Percentiles rank a stretch among this genome's conserved stretches.
Evolutionary conservation across 2,329 filamentous ascomycete species (phyloP).

Genomic region (Epichloe typhina): DNA sequence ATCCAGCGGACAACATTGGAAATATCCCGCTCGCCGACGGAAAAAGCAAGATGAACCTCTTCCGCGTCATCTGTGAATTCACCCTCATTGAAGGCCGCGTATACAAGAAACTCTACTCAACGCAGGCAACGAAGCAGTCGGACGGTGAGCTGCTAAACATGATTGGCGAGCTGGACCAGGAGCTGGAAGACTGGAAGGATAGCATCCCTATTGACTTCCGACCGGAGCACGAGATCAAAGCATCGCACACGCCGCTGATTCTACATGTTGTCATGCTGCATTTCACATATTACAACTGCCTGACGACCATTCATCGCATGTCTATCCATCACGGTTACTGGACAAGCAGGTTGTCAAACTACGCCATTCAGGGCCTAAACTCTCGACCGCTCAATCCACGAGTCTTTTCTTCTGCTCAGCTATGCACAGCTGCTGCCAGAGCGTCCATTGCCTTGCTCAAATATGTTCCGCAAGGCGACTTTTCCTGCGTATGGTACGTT

Average conservation of each 20-base stretch:
- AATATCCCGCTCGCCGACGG: conserved; percentile 85
- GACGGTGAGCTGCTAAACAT: conserved; percentile 89
- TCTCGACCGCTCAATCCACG: conserved; percentile 81
- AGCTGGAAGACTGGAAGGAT: conserved; percentile 93
- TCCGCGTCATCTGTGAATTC: conserved; percentile 85
- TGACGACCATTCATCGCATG: conserved; percentile 98
- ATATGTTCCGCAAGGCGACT: conserved; percentile 91
- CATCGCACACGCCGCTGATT: conserved; percentile 83
- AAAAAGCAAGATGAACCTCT: conserved; percentile 87
- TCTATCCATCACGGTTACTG: conserved; percentile 96
- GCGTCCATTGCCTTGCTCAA: conserved; percentile 90
- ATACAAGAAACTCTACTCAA: conserved; percentile 86
- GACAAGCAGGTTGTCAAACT: conserved; percentile 90
- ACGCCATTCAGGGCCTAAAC: conserved; percentile 88
- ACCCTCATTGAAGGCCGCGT: conserved; percentile 86
- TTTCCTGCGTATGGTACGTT: conserved; percentile 82
- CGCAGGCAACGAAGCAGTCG: conserved; percentile 80
- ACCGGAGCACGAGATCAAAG: conserved; percentile 94
- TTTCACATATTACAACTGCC: conserved; percentile 93
- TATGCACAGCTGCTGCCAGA: conserved; percentile 85
- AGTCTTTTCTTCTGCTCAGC: conserved; percentile 83
- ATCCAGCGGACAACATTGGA: conserved; percentile 84
- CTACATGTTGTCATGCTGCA: conserved; percentile 89
- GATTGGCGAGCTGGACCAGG: conserved; percentile 83
- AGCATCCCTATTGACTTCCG: conserved; percentile 88